phyloP scores from a whole-genome alignment of 1,284 basidiomycete genomes.

The Boletus calvinii region DNA sequence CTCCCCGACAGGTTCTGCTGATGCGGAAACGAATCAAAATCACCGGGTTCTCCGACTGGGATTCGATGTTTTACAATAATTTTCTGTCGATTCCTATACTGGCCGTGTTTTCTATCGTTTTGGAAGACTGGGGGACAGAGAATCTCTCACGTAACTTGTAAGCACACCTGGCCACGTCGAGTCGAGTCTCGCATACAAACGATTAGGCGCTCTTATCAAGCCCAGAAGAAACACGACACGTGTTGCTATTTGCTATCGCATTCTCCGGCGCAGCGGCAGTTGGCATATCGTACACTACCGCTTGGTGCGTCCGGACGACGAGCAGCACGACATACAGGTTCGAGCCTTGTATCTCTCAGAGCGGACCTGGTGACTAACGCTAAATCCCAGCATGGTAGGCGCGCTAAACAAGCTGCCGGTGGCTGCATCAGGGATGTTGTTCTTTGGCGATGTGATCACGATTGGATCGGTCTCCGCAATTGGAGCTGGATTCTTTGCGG shows the following conservation, averaged over 20 bases:
- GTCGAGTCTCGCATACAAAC: slow-evolving; percentile 8
- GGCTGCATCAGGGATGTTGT: slow-evolving; percentile 93
- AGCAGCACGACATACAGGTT: slow-evolving; percentile 97
- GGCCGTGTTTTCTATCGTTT: slow-evolving; percentile 76
- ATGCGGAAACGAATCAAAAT: slow-evolving; percentile 98
- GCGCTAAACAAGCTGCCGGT: slow-evolving; percentile 98
- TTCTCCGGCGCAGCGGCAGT: slow-evolving; percentile 98
- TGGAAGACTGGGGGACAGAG: slow-evolving; percentile 88
- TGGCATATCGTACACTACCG: slow-evolving; percentile 97
- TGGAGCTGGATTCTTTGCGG: slow-evolving; percentile 87
- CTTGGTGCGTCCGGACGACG: slow-evolving; percentile 97
- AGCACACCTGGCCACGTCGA: slow-evolving; percentile 31
- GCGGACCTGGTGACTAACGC: slow-evolving; percentile 8
- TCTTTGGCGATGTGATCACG: slow-evolving; percentile 90
- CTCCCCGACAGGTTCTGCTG: slow-evolving; percentile 66
- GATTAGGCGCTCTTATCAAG: slow-evolving; percentile 40
- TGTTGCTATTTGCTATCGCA: slow-evolving; percentile 85
- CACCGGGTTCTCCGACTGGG: slow-evolving; percentile 99
- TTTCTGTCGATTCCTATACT: slow-evolving; percentile 92
- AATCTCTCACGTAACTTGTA: slow-evolving; percentile 88
- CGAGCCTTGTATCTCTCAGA: slow-evolving; percentile 15
- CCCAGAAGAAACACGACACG: slow-evolving; percentile 77
- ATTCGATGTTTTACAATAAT: slow-evolving; percentile 99
- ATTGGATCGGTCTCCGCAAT: slow-evolving; percentile 89
- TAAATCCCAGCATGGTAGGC: slow-evolving; percentile 86